Conservation (phyloP, 1,139 yeast genomes). For the Saccharomyces hybrid region DNA sequence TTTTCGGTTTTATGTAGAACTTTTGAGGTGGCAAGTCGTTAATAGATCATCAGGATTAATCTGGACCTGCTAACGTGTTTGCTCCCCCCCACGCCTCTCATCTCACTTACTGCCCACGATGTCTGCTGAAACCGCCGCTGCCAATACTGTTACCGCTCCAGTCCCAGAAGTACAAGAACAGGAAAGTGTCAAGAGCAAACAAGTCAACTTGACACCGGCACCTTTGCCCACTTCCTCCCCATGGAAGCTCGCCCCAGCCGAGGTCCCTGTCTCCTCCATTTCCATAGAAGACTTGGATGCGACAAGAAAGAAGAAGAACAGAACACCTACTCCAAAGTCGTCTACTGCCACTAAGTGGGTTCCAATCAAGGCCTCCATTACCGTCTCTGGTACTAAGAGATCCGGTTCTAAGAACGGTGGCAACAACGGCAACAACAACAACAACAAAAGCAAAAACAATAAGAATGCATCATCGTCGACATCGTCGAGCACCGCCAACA, state of each 20-base stretch:
- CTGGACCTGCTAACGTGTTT: background rate
- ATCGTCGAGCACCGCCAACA: slow-evolving; percentile 1
- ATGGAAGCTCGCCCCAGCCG: slow-evolving; percentile 45
- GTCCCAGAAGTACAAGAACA: slow-evolving; percentile 9
- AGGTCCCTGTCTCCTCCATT: slow-evolving; percentile 26
- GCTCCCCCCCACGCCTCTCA: no score
- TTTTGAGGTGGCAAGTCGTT: background rate
- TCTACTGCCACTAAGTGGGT: slow-evolving; percentile 81
- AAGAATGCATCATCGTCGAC: slow-evolving; percentile 6
- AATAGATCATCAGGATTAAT: background rate
- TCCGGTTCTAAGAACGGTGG: background rate
- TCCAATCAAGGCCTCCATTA: slow-evolving; percentile 70
- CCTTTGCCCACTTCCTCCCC: slow-evolving; percentile 66
- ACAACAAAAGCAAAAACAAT: slow-evolving; percentile 10
- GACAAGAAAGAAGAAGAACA: slow-evolving; percentile 18
- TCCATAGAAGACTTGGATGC: slow-evolving; percentile 25
- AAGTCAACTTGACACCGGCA: slow-evolving; percentile 56
- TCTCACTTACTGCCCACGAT: background rate
- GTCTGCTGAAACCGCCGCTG: slow-evolving; percentile 6
- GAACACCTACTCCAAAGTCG: slow-evolving; percentile 37
- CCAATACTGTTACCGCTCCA: slow-evolving; percentile 17
- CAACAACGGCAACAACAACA: slow-evolving; percentile 7
- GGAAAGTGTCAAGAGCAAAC: slow-evolving; percentile 12
- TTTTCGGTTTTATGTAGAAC: background rate
- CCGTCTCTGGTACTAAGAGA: slow-evolving; percentile 16